These are phyloP conservation scores for Amanita rubescens DNA, from an alignment of 768 basidiomycete species.

Conservation along the genomic window DNA sequence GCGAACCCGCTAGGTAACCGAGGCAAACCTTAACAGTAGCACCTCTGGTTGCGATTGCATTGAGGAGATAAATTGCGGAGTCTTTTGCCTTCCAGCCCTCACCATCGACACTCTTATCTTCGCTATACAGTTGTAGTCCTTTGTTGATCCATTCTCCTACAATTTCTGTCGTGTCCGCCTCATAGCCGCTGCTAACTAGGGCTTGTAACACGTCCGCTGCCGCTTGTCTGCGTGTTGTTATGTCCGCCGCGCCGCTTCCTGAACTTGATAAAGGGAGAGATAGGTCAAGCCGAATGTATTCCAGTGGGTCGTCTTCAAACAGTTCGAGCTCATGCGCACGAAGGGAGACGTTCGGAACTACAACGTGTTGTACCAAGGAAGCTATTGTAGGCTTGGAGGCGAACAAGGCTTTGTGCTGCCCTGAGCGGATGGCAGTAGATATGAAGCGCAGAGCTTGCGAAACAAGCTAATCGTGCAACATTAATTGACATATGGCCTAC, in stretches of 20 bases:
- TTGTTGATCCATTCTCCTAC: conserved; percentile 78
- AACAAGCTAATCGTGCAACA: conserved; percentile 50
- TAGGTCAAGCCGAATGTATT: conserved; percentile 86
- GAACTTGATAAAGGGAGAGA: conserved; percentile 52
- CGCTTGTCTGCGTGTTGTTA: conserved; percentile 82
- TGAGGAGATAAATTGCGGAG: conserved; percentile 86
- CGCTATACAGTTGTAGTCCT: conserved; percentile 63
- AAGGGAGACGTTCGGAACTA: conserved; percentile 87
- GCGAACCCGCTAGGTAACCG: background rate
- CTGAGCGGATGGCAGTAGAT: conserved; percentile 86
- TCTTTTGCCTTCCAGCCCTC: conserved; percentile 82
- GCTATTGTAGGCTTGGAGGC: conserved; percentile 76
- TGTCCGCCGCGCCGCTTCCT: conserved; percentile 32
- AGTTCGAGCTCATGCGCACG: conserved; percentile 89
- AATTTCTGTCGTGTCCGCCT: conserved; percentile 81
- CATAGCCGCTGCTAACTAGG: conserved; percentile 73
- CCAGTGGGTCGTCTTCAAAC: conserved; percentile 95
- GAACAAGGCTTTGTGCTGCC: conserved; percentile 75
- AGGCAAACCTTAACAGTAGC: conserved; percentile 71
- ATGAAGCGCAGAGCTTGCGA: conserved; percentile 88
- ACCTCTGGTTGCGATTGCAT: conserved; percentile 88
- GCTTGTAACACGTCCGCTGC: conserved; percentile 95
- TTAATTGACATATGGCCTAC: background rate
- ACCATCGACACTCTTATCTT: conserved; percentile 44
- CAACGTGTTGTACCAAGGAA: conserved; percentile 80